Evolutionary conservation across 495 filamentous ascomycete species (phyloP), one percentile per base, ranked within the genome.

Genomic region (Friedmanniomyces endolithicus): DNA sequence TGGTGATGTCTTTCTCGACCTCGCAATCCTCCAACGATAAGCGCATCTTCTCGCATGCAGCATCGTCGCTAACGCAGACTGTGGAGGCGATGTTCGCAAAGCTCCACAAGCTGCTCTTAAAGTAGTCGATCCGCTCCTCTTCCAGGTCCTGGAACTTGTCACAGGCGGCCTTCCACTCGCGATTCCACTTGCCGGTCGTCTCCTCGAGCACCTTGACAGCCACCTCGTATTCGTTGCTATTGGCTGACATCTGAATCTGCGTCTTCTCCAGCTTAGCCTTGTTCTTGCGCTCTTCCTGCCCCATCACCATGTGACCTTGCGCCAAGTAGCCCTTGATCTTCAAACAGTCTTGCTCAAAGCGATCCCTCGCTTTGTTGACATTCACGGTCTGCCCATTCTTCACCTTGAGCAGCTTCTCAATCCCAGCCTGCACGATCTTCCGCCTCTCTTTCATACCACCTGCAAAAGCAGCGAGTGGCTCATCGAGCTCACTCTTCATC

Each of bases 251-350:
- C 61, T 92, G 90, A 60, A 94, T 90, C 67, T 97, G 94, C 6
- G 94, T 96, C 74, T 99, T 99, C 68, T 99, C 94, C 45, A 99
- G 79, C 69, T 92, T 95, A 23, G 90, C 88, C 72, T 99, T 99
- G 69, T 99, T 99, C 72, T 96, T 97, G 35, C 90, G 78, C 70
- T 99, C 94, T 61, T 99, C 94, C 56, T 99, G 94, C 11, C 94
- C 94, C 94, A 97, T 97, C 37, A 99, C 94, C 94, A 99, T 99
- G 65, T 99, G 94, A 17, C 92, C 94, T 69, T 99, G 94, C 9
- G 94, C 94, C 17, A 97, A 78, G 63, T 97, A 99, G 19, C 94
- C 92, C 65, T 99, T 99, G 63, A 99, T 97, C 65, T 92, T 90
- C 17, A 99, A 75, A 64, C 89, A 96, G 53, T 99, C 94, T 68